Evolutionary conservation across 2,329 filamentous ascomycete genomes (phyloP).

Genomic region (Aphanoascus verrucosus): DNA sequence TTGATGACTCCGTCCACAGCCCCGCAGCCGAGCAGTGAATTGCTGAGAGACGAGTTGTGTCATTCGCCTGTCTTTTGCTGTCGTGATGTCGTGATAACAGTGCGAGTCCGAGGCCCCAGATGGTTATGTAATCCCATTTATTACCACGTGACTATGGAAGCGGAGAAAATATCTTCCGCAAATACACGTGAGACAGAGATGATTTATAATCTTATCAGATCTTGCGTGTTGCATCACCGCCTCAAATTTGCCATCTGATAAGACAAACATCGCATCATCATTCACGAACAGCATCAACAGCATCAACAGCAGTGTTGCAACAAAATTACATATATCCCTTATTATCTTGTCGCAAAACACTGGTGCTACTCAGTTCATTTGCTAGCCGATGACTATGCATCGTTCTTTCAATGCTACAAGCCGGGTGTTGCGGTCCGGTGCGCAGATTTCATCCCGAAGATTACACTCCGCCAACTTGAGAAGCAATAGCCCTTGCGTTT

Average conservation of each 20-base stretch:
- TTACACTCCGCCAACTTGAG: not conserved
- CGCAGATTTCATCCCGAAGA: not conserved
- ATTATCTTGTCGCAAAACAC: no score
- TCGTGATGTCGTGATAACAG: no score
- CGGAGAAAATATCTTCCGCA: not conserved
- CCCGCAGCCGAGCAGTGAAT: no score
- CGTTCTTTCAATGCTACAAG: not conserved
- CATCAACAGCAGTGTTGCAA: not conserved
- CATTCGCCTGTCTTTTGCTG: no score
- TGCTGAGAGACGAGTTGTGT: no score
- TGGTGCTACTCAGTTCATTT: not conserved
- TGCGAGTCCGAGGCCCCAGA: no score
- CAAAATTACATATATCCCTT: no score
- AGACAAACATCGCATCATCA: not conserved
- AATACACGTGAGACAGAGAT: no score
- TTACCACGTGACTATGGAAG: not conserved
- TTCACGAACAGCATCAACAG: not conserved
- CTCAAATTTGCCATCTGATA: constrained; percentile 2
- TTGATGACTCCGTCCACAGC: no score
- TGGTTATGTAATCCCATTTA: no score
- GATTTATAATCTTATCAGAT: constrained; percentile 10
- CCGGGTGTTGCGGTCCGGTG: not conserved
- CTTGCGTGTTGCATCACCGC: constrained; percentile 1
- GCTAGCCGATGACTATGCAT: not conserved
- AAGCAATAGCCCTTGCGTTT: constrained; percentile 2